Percentiles rank a stretch among this genome's conserved stretches.
Evolutionary conservation across 2,329 filamentous ascomycete species (phyloP).

Genomic region (Corinectria fuckeliana): DNA sequence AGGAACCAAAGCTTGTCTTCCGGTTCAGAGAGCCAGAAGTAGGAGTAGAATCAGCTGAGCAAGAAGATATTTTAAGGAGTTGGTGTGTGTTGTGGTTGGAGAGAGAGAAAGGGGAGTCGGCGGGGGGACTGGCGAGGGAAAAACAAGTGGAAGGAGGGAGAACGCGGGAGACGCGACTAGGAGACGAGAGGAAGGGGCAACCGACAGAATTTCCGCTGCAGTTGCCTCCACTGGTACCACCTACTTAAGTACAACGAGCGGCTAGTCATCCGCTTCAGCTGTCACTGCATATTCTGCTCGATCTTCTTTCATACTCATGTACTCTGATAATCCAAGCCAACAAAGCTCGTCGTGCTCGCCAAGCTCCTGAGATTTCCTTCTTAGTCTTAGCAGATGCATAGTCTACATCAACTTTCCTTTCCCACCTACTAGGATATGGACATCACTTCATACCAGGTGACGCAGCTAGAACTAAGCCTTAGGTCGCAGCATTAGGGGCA

Average conservation of each 20-base stretch:
- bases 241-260: too few species aligned
- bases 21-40: not conserved
- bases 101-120: not conserved
- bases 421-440: too few species aligned
- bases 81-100: not conserved
- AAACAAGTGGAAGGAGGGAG: conserved; percentile 1
- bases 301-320: not conserved
- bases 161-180: not conserved
- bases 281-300: too few species aligned
- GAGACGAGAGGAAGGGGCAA: not conserved
- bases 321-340: not conserved
- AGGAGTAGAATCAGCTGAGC: not conserved
- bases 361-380: too few species aligned
- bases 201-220: not conserved
- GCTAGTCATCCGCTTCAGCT: too few species aligned
- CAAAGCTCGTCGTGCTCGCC: not conserved
- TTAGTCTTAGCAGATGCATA: too few species aligned
- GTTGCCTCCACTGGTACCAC: too few species aligned
- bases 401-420: too few species aligned
- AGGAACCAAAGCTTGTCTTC: not conserved
- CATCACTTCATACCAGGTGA: too few species aligned
- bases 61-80: not conserved
- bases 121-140: not conserved
- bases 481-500: not conserved
- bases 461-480: too few species aligned